Evolutionary conservation across 2,329 filamentous ascomycete genomes (phyloP).

Genomic region (Rhynchosporium secalis): DNA sequence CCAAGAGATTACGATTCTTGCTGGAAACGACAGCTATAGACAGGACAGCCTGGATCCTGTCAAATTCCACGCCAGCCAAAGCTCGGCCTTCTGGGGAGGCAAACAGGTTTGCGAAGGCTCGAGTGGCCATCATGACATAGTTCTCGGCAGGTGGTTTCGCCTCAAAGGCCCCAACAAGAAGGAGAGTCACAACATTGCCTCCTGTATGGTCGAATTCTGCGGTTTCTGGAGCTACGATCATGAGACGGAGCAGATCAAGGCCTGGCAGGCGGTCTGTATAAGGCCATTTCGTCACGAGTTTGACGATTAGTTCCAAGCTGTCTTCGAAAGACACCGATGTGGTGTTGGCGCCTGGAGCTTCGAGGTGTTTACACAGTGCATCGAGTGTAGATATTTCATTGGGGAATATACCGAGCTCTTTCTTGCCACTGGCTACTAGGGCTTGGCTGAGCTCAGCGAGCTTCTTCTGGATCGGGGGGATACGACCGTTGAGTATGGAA

Average conservation of each 20-base stretch:
- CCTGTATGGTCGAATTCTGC: slow-evolving; percentile 58
- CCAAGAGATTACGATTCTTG: slow-evolving; percentile 76
- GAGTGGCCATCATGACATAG: slow-evolving; percentile 82
- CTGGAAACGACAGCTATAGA: slow-evolving; percentile 63
- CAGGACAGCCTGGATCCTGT: slow-evolving; percentile 49
- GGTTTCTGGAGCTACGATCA: slow-evolving; percentile 68
- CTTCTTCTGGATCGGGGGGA: slow-evolving; percentile 71
- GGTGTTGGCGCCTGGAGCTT: slow-evolving; percentile 46
- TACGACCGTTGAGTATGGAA: slow-evolving; percentile 72
- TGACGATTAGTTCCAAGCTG: slow-evolving; percentile 65
- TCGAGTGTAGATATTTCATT: slow-evolving; percentile 65
- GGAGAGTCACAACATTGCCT: slow-evolving; percentile 57
- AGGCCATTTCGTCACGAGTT: slow-evolving; percentile 77
- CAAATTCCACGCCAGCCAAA: slow-evolving; percentile 59
- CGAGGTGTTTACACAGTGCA: slow-evolving; percentile 62
- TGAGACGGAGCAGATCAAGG: slow-evolving; percentile 83
- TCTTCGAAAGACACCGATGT: slow-evolving; percentile 49
- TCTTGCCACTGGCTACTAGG: slow-evolving; percentile 69
- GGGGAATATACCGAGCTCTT: slow-evolving; percentile 72
- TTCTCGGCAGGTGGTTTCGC: slow-evolving; percentile 66
- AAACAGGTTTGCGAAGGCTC: slow-evolving; percentile 83
- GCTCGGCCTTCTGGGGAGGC: slow-evolving; percentile 69
- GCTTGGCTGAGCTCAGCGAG: slow-evolving; percentile 72
- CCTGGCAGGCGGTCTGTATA: slow-evolving; percentile 77
- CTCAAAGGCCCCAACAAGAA: slow-evolving; percentile 61